Evolutionary conservation across 176 grass and related monocot species (phyloP).

Genomic region (Oryza longistaminata): DNA sequence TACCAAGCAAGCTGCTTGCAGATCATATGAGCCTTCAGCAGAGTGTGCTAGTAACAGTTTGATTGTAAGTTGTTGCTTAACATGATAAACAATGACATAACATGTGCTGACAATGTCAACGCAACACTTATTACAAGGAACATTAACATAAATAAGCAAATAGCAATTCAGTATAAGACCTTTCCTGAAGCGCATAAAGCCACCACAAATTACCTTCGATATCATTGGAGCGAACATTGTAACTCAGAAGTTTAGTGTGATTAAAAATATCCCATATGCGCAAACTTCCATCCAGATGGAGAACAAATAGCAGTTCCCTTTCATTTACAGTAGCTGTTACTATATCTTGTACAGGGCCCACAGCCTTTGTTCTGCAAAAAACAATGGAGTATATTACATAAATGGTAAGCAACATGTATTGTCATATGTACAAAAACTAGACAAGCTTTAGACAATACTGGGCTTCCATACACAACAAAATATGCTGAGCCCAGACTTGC

Average conservation of each 20-base stretch:
- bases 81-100: neutral
- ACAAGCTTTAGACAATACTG: constrained; percentile 20
- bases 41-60: constrained; percentile 18
- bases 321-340: constrained; percentile 60
- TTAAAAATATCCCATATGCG: constrained; percentile 84
- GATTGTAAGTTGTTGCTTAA: neutral
- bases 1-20: neutral
- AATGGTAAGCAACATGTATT: neutral
- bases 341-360: constrained; percentile 85
- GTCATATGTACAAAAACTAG: constrained; percentile 23
- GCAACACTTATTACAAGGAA: constrained; percentile 16
- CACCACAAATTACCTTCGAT: constrained; percentile 59
- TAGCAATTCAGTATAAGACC: neutral
- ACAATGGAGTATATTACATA: constrained; percentile 16
- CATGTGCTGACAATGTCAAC: constrained; percentile 27
- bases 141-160: neutral
- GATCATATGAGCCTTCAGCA: constrained; percentile 15
- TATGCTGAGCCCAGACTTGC: neutral
- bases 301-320: constrained; percentile 72
- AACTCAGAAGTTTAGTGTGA: constrained; percentile 60
- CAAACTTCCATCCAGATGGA: constrained; percentile 82
- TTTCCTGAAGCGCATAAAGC: constrained; percentile 35
- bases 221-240: constrained; percentile 59
- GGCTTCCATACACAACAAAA: neutral
- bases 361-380: constrained; percentile 69